Conservation (phyloP, 352 stramenopile species). For the Globisporangium uncinulatum region DNA sequence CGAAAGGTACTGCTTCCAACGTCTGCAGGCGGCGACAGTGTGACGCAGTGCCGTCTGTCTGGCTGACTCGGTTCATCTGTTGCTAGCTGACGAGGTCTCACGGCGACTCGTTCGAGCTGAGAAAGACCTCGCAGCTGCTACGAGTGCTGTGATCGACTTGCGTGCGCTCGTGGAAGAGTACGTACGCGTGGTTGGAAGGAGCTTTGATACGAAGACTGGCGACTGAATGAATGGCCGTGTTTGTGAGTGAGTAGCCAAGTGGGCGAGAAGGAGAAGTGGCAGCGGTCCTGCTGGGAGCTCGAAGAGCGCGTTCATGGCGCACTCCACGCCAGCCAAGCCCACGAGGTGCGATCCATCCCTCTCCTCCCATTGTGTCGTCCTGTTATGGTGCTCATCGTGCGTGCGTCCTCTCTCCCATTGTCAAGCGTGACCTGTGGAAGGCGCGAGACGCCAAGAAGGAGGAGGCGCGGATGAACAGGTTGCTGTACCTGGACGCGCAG, state of each 20-base stretch:
- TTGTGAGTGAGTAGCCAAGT: conserved; percentile 35
- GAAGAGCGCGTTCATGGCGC: conserved; percentile 59
- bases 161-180: conserved; percentile 63
- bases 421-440: conserved; percentile 55
- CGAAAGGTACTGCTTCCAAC: conserved; percentile 20
- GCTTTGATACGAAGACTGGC: not conserved
- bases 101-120: conserved; percentile 18
- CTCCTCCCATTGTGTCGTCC: not conserved
- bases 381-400: not conserved
- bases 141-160: conserved; percentile 37
- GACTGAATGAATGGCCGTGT: not conserved
- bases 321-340: conserved; percentile 39
- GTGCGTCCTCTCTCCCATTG: not conserved
- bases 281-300: conserved; percentile 71
- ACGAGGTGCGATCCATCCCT: conserved; percentile 31
- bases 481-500: conserved; percentile 63
- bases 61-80: too few species aligned
- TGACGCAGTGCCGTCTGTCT: too few species aligned
- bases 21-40: too few species aligned
- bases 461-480: conserved; percentile 59
- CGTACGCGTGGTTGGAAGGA: not conserved
- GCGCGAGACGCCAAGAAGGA: conserved; percentile 65
- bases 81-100: conserved; percentile 18
- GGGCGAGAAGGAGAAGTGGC: conserved; percentile 68
- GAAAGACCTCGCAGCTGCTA: conserved; percentile 27